Percentiles rank a stretch among this genome's conserved stretches.
phyloP scores from a whole-genome alignment of 1,139 yeast species.

The Maudiozyma humilis region DNA sequence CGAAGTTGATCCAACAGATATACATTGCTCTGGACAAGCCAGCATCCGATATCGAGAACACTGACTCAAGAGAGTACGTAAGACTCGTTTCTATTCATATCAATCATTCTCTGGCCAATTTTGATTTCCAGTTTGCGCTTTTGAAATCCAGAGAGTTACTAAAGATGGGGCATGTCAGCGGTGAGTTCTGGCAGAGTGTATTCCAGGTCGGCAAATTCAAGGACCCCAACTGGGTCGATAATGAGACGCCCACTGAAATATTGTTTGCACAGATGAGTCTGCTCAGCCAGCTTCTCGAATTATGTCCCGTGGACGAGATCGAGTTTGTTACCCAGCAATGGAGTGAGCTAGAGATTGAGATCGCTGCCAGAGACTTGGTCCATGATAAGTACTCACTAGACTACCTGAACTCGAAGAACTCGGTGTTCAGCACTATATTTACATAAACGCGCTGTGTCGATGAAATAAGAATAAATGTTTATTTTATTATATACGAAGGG shows the following conservation, averaged over 20 bases:
- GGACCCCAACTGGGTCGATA: conserved; percentile 41
- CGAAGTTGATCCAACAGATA: conserved; percentile 38
- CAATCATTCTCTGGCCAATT: conserved; percentile 47
- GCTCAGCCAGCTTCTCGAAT: conserved; percentile 39
- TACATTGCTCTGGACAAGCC: conserved; percentile 30
- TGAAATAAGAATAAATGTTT: not conserved
- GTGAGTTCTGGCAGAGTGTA: conserved; percentile 45
- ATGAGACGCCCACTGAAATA: conserved; percentile 31
- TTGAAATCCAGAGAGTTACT: conserved; percentile 34
- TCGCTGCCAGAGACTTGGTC: conserved; percentile 26
- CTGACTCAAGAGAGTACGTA: conserved; percentile 7
- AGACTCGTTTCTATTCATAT: conserved; percentile 45
- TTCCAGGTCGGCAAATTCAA: conserved; percentile 46
- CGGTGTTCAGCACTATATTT: conserved; percentile 1
- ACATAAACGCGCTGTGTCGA: not conserved
- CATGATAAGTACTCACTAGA: conserved; percentile 22
- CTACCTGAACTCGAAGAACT: conserved; percentile 2
- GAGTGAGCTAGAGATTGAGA: conserved; percentile 35
- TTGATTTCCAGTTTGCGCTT: conserved; percentile 49
- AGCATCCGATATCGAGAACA: not conserved
- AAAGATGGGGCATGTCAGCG: conserved; percentile 26
- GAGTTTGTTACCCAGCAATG: conserved; percentile 37
- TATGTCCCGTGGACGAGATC: conserved; percentile 37
- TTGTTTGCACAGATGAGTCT: conserved; percentile 42
- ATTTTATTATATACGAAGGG: not conserved